Base-by-base conservation (phyloP, 805 yeast species). In the Wickerhamiella slavikovae region DNA sequence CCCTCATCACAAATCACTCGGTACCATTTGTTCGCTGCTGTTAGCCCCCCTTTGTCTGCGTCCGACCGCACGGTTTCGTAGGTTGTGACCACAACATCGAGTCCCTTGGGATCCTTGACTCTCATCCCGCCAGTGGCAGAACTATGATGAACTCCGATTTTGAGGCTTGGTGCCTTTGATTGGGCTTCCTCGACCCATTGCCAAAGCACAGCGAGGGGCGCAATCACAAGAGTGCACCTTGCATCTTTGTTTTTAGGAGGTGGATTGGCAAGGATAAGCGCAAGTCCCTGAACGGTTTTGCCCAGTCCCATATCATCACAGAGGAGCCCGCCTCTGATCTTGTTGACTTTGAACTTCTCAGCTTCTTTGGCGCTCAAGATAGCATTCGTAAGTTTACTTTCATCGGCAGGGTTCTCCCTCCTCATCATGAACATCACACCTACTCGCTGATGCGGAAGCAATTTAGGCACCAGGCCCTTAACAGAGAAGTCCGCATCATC, bases 251-350 rank as follows among this genome's bases (percentile, higher is more conserved):
- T 24, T 15, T 22, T 22, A 6, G 17, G 27, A 8, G 37, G 36
- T 16, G 36, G 41, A 16, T 41, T 42, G 20, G 67, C 56, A 32
- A 72, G 42, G 31, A 76, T 66, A 25, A 79, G 52, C 0, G 89
- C 74, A 24, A 70, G 55, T 10, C 77, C 66, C 50, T 79, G 93
- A 28, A 79, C 66, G 0, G 93, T 79, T 43, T 79, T 79, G 29
- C 93, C 93, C 11, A 79, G 55, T 12, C 93, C 93, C 93, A 79
- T 79, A 51, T 76, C 92, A 46, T 78, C 93, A 43, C 89, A 78
- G 23, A 78, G 52, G n/a, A 70, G 30, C 3, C 76, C 78, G 17
- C 77, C 77, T 33, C 55, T 59, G 13, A 36, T 25, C 14, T 21
- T 25, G 17, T 22, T 22, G 21, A 18, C 10, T 10, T 18, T 18